Evolutionary conservation across 768 basidiomycete genomes (phyloP).

Genomic region (Clitopilus hobsonii): DNA sequence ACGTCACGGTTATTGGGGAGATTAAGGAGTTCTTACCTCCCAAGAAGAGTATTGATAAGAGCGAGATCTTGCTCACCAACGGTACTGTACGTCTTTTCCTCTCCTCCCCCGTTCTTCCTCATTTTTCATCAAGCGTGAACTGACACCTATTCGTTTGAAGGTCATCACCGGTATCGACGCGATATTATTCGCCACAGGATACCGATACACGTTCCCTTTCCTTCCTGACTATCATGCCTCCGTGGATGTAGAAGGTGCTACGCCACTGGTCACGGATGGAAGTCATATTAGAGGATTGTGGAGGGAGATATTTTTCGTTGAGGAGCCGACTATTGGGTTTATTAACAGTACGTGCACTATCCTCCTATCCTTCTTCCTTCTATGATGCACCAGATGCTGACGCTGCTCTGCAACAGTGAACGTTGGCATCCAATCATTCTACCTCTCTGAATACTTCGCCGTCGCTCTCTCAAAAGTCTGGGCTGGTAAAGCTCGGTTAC

Average conservation of each 20-base stretch:
- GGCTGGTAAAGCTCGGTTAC: slow-evolving; percentile 29
- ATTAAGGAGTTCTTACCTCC: slow-evolving; percentile 31
- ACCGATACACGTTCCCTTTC: slow-evolving; percentile 41
- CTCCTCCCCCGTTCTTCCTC: background rate
- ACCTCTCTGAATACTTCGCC: slow-evolving; percentile 30
- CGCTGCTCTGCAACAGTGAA: too few relatives aligned
- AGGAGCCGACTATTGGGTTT: slow-evolving; percentile 39
- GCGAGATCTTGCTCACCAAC: slow-evolving; percentile 29
- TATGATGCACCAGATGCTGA: background rate
- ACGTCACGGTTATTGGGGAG: slow-evolving; percentile 33
- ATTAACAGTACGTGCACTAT: slow-evolving; percentile 24
- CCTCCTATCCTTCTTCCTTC: background rate
- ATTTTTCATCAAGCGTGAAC: too few relatives aligned
- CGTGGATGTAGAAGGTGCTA: slow-evolving; percentile 17
- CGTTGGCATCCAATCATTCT: slow-evolving; percentile 34
- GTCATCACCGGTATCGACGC: slow-evolving; percentile 28
- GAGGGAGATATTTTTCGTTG: slow-evolving; percentile 37
- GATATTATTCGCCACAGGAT: slow-evolving; percentile 36
- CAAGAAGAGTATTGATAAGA: slow-evolving; percentile 13
- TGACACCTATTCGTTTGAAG: slow-evolving; percentile 6
- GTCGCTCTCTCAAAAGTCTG: slow-evolving; percentile 34
- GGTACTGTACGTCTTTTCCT: slow-evolving; percentile 27
- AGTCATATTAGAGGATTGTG: slow-evolving; percentile 33
- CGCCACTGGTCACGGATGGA: slow-evolving; percentile 36
- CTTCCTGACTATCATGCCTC: slow-evolving; percentile 31